Percentiles rank a stretch among this genome's conserved stretches.
phyloP scores from a whole-genome alignment of 2,329 filamentous ascomycete species.

The Diaporthe vexans region DNA sequence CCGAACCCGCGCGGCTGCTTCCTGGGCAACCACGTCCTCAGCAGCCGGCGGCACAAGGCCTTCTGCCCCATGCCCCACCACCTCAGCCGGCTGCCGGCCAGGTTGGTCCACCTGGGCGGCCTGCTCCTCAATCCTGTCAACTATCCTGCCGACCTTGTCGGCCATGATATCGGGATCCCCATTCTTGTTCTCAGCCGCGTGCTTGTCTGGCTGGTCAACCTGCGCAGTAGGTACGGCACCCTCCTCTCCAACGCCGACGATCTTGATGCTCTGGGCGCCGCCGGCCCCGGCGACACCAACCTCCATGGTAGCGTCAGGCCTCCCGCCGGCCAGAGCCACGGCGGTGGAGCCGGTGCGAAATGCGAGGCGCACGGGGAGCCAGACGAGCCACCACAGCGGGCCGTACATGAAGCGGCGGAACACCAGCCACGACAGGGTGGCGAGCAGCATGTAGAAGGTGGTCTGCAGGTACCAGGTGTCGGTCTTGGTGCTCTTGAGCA shows the following conservation, averaged over 20 bases:
- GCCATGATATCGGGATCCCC: conserved; percentile 58
- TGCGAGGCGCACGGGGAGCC: conserved; percentile 80
- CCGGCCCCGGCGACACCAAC: conserved; percentile 44
- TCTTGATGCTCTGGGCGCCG: conserved; percentile 45
- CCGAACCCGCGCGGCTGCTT: conserved; percentile 49
- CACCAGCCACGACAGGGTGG: conserved; percentile 86
- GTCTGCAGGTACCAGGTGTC: conserved; percentile 98
- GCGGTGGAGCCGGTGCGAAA: conserved; percentile 72
- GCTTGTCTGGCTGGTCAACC: conserved; percentile 54
- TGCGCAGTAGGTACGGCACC: conserved; percentile 64
- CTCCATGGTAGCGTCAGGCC: conserved; percentile 48
- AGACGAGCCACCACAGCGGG: conserved; percentile 89
- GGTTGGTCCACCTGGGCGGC: neutral
- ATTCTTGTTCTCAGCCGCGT: conserved; percentile 43
- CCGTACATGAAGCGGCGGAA: conserved; percentile 90
- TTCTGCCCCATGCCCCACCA: neutral
- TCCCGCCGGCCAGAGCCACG: conserved; percentile 60
- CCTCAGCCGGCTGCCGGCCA: conserved; percentile 38
- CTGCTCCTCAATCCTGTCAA: conserved; percentile 54
- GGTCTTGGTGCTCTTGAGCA: conserved; percentile 91
- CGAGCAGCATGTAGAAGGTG: conserved; percentile 84
- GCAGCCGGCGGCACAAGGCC: conserved; percentile 22
- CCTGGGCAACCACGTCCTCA: conserved; percentile 50
- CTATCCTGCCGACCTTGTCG: conserved; percentile 68
- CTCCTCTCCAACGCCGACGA: conserved; percentile 51